Conservation (phyloP, 768 basidiomycete genomes). For the Boletales sp. region DNA sequence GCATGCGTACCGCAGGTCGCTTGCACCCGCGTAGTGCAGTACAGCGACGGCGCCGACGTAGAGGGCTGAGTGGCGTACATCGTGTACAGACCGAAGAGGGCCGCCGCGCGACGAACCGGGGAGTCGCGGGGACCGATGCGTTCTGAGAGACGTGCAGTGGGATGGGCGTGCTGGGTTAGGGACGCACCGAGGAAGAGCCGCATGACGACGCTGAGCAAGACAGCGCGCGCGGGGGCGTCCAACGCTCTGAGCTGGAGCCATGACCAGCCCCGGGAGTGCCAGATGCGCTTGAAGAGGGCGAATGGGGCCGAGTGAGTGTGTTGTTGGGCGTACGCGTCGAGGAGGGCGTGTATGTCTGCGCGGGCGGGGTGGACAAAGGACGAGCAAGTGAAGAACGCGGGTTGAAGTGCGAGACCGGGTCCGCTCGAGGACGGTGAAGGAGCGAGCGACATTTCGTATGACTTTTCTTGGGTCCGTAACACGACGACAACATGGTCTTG, state of each 20-base stretch:
- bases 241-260: conserved; percentile 75
- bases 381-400: conserved; percentile 76
- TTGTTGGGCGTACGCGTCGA: conserved; percentile 49
- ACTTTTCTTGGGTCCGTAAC: too few species aligned
- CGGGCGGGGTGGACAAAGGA: conserved; percentile 63
- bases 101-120: conserved; percentile 48
- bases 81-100: conserved; percentile 67
- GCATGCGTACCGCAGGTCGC: conserved; percentile 52
- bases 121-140: conserved; percentile 46
- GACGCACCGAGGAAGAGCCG: conserved; percentile 65
- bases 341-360: conserved; percentile 57
- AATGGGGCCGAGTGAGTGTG: conserved; percentile 53
- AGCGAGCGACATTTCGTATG: conserved; percentile 42
- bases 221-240: conserved; percentile 61
- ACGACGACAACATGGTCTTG: conserved; percentile 36
- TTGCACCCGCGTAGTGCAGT: conserved; percentile 50
- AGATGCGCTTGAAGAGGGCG: conserved; percentile 64
- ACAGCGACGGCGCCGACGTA: conserved; percentile 47
- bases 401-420: conserved; percentile 66
- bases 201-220: conserved; percentile 55
- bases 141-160: conserved; percentile 38
- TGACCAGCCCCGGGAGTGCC: conserved; percentile 66
- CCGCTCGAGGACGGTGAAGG: conserved; percentile 37
- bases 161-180: neutral
- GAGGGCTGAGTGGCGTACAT: conserved; percentile 69